Percentiles rank a stretch among this genome's conserved stretches.
phyloP scores from a whole-genome alignment of 805 yeast species.

The Wickerhamomyces rabaulensis region DNA sequence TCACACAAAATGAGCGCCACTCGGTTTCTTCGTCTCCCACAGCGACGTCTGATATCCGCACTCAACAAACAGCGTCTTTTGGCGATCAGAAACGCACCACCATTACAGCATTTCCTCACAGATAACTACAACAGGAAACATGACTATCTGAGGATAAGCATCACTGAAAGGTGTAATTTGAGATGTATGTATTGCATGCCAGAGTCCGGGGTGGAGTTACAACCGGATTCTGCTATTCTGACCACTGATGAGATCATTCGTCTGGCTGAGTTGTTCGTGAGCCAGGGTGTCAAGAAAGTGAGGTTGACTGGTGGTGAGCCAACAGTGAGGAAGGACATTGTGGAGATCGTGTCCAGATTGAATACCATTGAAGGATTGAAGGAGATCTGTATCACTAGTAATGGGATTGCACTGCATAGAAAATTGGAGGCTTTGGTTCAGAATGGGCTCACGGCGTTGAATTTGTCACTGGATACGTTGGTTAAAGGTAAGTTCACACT shows the following conservation, averaged over 20 bases:
- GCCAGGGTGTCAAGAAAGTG: conserved; percentile 45
- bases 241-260: conserved; percentile 39
- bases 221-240: conserved; percentile 36
- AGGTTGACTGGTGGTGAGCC: conserved; percentile 56
- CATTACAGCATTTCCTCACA: conserved; percentile 36
- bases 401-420: conserved; percentile 45
- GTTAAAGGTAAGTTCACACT: conserved; percentile 45
- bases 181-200: conserved; percentile 52
- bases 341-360: conserved; percentile 35
- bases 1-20: too few relatives aligned
- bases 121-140: conserved; percentile 42
- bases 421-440: conserved; percentile 37
- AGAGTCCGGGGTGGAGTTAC: conserved; percentile 46
- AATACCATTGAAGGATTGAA: conserved; percentile 36
- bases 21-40: neutral
- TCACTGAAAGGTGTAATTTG: conserved; percentile 47
- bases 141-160: conserved; percentile 44
- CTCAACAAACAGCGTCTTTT: conserved; percentile 5
- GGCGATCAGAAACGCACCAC: conserved; percentile 19
- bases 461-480: conserved; percentile 45
- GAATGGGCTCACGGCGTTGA: conserved; percentile 42
- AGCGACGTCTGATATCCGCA: neutral
- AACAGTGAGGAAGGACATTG: conserved; percentile 44
- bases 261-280: conserved; percentile 39
- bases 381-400: conserved; percentile 47